These are phyloP conservation scores for Aphanomyces euteiches DNA, from an alignment of 352 stramenopile genomes.

Conservation along the genomic window DNA sequence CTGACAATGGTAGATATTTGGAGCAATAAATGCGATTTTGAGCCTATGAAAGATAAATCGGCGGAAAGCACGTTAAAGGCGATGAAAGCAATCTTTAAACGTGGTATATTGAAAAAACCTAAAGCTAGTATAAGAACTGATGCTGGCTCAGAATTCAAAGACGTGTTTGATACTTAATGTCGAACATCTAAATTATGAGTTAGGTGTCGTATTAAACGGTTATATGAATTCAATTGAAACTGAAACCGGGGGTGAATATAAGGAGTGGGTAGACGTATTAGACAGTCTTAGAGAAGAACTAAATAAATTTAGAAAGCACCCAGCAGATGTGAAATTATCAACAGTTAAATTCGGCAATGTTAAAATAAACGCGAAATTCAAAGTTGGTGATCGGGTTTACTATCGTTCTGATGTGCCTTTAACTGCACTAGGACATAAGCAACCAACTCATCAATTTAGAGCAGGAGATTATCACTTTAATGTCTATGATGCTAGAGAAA, in stretches of 20 bases:
- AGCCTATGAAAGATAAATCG: neutral
- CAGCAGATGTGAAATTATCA: conserved; percentile 4
- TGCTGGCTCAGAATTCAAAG: neutral
- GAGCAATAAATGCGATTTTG: neutral
- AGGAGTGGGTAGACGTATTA: conserved; percentile 2
- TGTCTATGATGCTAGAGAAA: conserved; percentile 6
- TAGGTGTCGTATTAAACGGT: conserved; percentile 1
- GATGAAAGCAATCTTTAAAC: conserved; percentile 5
- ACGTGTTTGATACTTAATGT: neutral
- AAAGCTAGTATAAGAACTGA: neutral
- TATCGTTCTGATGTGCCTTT: conserved; percentile 3
- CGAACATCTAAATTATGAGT: neutral
- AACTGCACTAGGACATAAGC: conserved; percentile 5
- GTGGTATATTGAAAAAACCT: neutral
- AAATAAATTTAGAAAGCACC: conserved; percentile 6
- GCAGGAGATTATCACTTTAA: conserved; percentile 6
- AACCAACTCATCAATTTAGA: conserved; percentile 7
- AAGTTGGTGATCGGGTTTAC: neutral
- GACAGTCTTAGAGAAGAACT: neutral
- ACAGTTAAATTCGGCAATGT: neutral
- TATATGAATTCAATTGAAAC: conserved; percentile 10
- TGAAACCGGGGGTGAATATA: neutral
- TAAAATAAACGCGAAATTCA: neutral
- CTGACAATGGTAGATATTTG: neutral
- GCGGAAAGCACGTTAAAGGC: neutral